phyloP scores from a whole-genome alignment of 2,329 filamentous ascomycete genomes.

The Colletotrichum coccodes region DNA sequence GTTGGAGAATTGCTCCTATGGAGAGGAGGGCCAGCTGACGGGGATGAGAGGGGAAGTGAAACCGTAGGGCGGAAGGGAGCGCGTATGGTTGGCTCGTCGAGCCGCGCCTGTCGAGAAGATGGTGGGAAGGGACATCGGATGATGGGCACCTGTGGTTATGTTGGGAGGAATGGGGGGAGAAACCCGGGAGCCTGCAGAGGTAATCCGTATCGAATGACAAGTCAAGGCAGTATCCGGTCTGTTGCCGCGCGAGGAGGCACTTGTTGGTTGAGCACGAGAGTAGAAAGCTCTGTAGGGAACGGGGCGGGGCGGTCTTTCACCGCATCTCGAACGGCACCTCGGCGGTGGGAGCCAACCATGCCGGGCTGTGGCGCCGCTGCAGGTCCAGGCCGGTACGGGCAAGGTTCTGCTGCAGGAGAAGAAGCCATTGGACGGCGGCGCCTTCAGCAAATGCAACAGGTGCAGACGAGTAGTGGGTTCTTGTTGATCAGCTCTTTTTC shows the following conservation, averaged over 20 bases:
- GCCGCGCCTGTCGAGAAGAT: conserved; percentile 2
- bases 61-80: conserved; percentile 17
- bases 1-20: conserved; percentile 16
- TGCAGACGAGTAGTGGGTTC: conserved; percentile 13
- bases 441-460: conserved; percentile 14
- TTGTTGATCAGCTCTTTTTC: conserved; percentile 17
- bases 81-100: conserved; percentile 23
- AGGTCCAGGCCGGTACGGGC: conserved; percentile 28
- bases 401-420: conserved; percentile 19
- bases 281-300: background rate
- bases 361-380: conserved; percentile 26
- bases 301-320: conserved; percentile 27
- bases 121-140: conserved; percentile 23
- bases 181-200: background rate
- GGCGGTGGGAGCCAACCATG: conserved; percentile 24
- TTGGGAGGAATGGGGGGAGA: background rate
- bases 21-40: conserved; percentile 22
- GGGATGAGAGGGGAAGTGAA: conserved; percentile 24
- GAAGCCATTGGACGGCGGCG: conserved; percentile 21
- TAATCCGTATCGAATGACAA: conserved; percentile 7
- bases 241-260: conserved; percentile 2
- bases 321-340: conserved; percentile 28
- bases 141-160: background rate
- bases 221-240: background rate
- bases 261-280: conserved; percentile 12